These are phyloP conservation scores for Aspergillus ellipticus DNA, from an alignment of 495 filamentous ascomycete species.

Conservation along the genomic window DNA sequence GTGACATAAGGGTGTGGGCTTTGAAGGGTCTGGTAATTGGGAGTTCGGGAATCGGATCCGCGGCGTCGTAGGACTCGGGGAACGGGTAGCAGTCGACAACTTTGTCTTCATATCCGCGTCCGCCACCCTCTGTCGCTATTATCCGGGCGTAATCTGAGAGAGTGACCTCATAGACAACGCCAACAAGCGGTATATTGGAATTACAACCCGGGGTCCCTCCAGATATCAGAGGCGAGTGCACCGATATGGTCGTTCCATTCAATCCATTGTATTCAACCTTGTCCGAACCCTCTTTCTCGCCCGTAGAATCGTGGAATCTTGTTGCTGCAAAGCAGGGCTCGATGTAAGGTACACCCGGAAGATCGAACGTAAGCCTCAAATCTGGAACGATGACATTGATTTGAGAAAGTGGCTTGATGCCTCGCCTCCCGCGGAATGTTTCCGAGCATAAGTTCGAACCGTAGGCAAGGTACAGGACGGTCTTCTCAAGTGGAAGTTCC, in stretches of 20 bases:
- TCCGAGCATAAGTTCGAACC: conserved; percentile 80
- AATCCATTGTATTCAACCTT: conserved; percentile 11
- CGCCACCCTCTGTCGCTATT: conserved; percentile 86
- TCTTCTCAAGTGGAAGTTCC: conserved; percentile 28
- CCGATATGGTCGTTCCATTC: conserved; percentile 21
- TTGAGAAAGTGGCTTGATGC: conserved; percentile 73
- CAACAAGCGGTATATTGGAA: conserved; percentile 79
- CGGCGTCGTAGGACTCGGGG: conserved; percentile 36
- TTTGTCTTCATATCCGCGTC: conserved; percentile 76
- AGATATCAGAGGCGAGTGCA: conserved; percentile 31
- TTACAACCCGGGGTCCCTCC: conserved; percentile 42
- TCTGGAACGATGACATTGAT: conserved; percentile 76
- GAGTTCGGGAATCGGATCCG: conserved; percentile 35
- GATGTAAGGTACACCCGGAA: conserved; percentile 77
- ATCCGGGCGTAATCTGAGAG: conserved; percentile 75
- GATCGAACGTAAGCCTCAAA: conserved; percentile 75
- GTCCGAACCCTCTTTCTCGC: conserved; percentile 9
- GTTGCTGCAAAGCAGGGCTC: conserved; percentile 95
- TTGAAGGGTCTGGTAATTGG: conserved; percentile 43
- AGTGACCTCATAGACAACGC: conserved; percentile 93
- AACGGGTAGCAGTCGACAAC: conserved; percentile 71
- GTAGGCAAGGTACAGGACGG: conserved; percentile 89
- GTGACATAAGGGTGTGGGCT: conserved; percentile 60
- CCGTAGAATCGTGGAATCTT: conserved; percentile 46
- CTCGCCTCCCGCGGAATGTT: conserved; percentile 71